Base-by-base conservation (phyloP, 2,329 filamentous ascomycete genomes). In the Sordariomycetes sp. region DNA sequence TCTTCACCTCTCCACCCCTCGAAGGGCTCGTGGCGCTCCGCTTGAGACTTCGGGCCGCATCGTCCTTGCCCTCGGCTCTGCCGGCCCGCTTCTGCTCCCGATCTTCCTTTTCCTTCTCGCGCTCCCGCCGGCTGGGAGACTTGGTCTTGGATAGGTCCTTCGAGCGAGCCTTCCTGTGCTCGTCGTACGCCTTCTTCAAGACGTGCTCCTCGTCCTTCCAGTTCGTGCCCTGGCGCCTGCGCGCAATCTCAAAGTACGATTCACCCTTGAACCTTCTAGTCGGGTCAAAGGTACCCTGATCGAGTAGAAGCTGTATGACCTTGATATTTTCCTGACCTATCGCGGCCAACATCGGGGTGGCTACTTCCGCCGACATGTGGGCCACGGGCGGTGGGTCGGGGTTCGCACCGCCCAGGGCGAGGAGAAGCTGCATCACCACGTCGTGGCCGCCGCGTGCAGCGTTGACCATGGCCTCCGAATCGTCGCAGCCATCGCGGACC, bases 361-460 rank as follows among this genome's bases (percentile, higher is more conserved):
- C 87, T 65, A 88, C 85, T 58, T 94, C 90, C 50, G 78, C 72
- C 32, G 77, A 75, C 59, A 81, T 75, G 34, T 78, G 77, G 10
- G 75, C 65, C 53, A 90, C 70, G 13, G 88, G 81, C 7, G 79
- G 75, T 35, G 90, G 90, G 63, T 94, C 89, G 0, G 80, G 76
- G 56, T 82, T 80, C 13, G 80, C 79, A 54, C 78, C 75, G 2
- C 86, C 86, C 62, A 90, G 74, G 10, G 85, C 86, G 50, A 90
- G 70, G 54, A 90, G 70, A 32, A 96, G 79, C 65, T 91, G 89
- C 60, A 96, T 82, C 25, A 95, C 87, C 58, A 92, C 82, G 63
- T 91, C 85, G 65, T 99, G 92, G 1, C 94, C 94, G 58, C 91
- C 94, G 69, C 90, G 86, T 34, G 94, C 91, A 24, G 94, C 94